These are phyloP conservation scores for Neurospora sp. DNA, from an alignment of 495 filamentous ascomycete species.

Conservation along the genomic window DNA sequence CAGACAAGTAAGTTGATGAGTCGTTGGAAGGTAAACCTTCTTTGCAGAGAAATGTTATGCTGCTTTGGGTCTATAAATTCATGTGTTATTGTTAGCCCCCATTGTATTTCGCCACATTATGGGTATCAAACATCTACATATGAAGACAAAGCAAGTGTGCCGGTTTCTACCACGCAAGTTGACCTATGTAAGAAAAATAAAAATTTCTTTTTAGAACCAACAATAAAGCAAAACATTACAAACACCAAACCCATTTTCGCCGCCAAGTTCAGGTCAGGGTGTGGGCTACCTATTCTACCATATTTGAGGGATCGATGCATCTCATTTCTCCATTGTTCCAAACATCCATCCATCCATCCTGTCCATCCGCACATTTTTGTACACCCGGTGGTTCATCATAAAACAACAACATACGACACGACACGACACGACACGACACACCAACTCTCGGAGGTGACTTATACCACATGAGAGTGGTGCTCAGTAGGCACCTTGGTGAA, in stretches of 20 bases:
- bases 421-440: background rate
- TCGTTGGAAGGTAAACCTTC: no score
- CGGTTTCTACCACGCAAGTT: background rate
- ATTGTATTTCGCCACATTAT: no score
- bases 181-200: background rate
- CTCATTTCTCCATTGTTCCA: background rate
- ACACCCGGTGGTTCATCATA: background rate
- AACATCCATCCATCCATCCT: background rate
- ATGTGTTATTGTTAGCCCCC: no score
- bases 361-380: background rate
- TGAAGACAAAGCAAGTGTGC: no score
- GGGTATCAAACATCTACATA: no score
- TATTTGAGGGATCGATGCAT: background rate
- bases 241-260: background rate
- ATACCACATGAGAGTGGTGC: conserved; percentile 10
- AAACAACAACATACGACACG: background rate
- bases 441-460: background rate
- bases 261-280: background rate
- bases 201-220: background rate
- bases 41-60: no score
- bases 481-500: conserved; percentile 40
- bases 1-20: no score
- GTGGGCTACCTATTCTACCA: background rate
- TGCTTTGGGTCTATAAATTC: no score
- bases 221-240: background rate